phyloP scores from a whole-genome alignment of 371 early-diverging fungal species.

The Rhizopus arrhizus region DNA sequence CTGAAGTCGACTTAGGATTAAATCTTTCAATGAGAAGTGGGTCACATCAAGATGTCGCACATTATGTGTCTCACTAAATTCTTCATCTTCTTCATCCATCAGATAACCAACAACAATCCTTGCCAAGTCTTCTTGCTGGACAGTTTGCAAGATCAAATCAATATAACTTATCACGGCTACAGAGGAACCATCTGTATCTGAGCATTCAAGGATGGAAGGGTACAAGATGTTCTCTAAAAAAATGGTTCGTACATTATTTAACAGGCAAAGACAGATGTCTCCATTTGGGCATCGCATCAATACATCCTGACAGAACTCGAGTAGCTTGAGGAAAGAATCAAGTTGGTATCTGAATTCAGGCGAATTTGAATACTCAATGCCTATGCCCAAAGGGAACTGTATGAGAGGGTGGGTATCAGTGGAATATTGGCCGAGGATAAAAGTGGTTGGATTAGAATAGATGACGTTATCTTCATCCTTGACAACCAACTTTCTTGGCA shows the following conservation, averaged over 20 bases:
- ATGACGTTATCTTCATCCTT: constrained; percentile 36
- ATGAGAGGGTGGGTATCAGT: background rate
- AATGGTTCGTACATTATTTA: constrained; percentile 69
- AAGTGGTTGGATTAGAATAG: constrained; percentile 46
- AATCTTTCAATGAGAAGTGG: constrained; percentile 76
- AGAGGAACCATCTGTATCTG: constrained; percentile 90
- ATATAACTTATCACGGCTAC: constrained; percentile 90
- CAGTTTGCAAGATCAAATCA: constrained; percentile 74
- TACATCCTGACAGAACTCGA: constrained; percentile 86
- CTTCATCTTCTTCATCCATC: constrained; percentile 61
- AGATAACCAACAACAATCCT: constrained; percentile 76
- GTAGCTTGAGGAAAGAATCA: constrained; percentile 75
- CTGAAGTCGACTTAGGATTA: constrained; percentile 75
- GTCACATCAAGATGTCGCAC: constrained; percentile 18
- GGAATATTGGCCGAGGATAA: constrained; percentile 36
- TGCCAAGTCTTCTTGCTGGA: constrained; percentile 77
- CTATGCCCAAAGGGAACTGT: constrained; percentile 33
- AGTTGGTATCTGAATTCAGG: constrained; percentile 74
- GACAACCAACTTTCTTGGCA: constrained; percentile 80
- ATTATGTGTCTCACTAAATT: background rate
- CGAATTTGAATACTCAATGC: constrained; percentile 58
- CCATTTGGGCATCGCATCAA: constrained; percentile 77
- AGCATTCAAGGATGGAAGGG: constrained; percentile 83
- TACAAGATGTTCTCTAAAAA: constrained; percentile 87
- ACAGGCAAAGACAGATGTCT: constrained; percentile 64